A percentile compares a stretch with the other conserved stretches of the same genome.
Conservation (phyloP, 2,329 filamentous ascomycete species). For the Penicillium sp. region DNA sequence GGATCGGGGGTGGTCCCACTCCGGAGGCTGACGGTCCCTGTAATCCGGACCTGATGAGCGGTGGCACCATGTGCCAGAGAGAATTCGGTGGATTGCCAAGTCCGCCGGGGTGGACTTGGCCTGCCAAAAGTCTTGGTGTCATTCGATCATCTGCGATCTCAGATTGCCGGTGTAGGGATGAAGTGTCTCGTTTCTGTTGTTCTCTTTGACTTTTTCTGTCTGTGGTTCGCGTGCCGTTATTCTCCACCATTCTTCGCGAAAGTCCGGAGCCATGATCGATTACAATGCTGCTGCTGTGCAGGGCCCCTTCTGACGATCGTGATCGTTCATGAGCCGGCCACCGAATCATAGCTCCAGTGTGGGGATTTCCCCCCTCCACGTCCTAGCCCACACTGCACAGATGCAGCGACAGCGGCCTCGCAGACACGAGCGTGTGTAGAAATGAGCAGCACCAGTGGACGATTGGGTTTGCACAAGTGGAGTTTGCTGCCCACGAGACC, state of each 20-base stretch:
- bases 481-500: conserved; percentile 6
- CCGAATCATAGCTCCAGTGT: neutral
- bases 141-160: neutral
- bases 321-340: neutral
- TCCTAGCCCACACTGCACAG: neutral
- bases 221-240: neutral
- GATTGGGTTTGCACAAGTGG: conserved; percentile 7
- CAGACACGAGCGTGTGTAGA: conserved; percentile 6
- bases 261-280: too few species aligned
- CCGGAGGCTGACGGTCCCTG: neutral
- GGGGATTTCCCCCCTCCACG: neutral
- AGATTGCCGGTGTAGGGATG: neutral
- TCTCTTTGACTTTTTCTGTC: neutral
- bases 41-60: neutral
- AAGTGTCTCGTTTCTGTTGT: neutral
- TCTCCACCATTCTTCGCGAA: neutral
- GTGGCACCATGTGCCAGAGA: neutral
- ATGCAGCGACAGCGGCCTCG: neutral
- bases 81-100: neutral
- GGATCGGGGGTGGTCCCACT: neutral
- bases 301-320: neutral
- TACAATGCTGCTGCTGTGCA: neutral
- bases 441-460: neutral
- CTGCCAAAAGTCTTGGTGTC: neutral
- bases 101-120: neutral